Evolutionary conservation across 2,329 filamentous ascomycete species (phyloP), one percentile per base, ranked within the genome.

Genomic region (Aphanocladium album): DNA sequence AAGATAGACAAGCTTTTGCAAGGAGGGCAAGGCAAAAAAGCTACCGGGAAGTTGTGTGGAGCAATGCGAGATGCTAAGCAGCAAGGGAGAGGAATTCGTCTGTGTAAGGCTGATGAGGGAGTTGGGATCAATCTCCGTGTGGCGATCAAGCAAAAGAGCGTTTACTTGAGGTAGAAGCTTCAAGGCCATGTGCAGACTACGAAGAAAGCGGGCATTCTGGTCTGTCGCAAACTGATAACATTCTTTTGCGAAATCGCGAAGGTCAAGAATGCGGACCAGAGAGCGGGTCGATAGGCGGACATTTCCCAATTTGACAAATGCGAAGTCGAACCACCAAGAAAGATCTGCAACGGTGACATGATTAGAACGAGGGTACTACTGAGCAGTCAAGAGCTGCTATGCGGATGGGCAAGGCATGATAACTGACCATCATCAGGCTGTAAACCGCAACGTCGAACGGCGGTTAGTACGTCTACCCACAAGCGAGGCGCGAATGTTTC

Each of bases 391-490:
- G 27, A 3, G 35, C 46, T 41, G n/a, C 19, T 14, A 9, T 21
- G 19, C 2, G 33, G 37, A 41, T 12, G 47, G 14, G n/a, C 46
- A 19, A 21, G 27, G 37, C 19, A 43, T 23, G 37, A 46, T 6
- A 19, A 55, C 77, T 74, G 62, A 81, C 80, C 79, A 68, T 79
- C 71, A 64, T 74, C 75, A 14, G 76, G 75, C 60, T 78, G 74
- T 25, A 80, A 66, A 6, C 77, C 76, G 9, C 77, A 69, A 1
- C 63, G 67, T 62, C 75, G 72, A 25, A 73, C 72, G 1, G 74
- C 68, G 19, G 70, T 66, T 19, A 84, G 67, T 12, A 82, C 74
- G 65, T 84, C 77, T 62, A 73, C 73, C 83, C 83, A 86, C 19
- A 85, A 70, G 5, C 73, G 76, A 21, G 81, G 80, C 5, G 78